Percentiles rank a stretch among this genome's conserved stretches.
phyloP scores from a whole-genome alignment of 2,329 filamentous ascomycete species.

The Tolypocladium endophyticum region DNA sequence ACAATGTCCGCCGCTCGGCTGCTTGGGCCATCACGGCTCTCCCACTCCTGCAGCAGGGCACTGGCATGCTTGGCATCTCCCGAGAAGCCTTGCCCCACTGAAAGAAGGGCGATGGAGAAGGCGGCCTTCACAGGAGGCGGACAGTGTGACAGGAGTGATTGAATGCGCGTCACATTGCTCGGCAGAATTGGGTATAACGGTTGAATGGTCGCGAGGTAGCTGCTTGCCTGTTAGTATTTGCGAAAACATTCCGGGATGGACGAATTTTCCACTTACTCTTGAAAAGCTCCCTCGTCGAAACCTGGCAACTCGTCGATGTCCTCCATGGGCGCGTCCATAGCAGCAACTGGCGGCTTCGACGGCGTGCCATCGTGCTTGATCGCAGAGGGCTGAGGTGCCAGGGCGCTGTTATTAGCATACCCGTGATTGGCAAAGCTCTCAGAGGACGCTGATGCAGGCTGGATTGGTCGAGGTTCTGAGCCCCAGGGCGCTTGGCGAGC shows the following conservation, averaged over 20 bases:
- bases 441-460: conserved; percentile 26
- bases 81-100: conserved; percentile 32
- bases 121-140: conserved; percentile 48
- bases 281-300: conserved; percentile 33
- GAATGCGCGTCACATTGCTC: conserved; percentile 42
- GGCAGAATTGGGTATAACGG: conserved; percentile 58
- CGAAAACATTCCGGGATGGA: neutral
- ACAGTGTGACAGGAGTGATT: conserved; percentile 44
- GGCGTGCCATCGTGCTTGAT: conserved; percentile 26
- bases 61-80: conserved; percentile 34
- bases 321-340: conserved; percentile 24
- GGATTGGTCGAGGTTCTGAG: conserved; percentile 34
- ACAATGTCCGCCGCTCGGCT: conserved; percentile 37
- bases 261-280: conserved; percentile 26
- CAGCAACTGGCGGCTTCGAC: conserved; percentile 22
- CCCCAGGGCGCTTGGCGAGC: conserved; percentile 35
- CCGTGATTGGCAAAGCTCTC: conserved; percentile 15
- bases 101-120: conserved; percentile 52
- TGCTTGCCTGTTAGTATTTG: conserved; percentile 13
- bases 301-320: conserved; percentile 21
- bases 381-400: conserved; percentile 34
- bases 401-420: conserved; percentile 28
- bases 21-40: conserved; percentile 28
- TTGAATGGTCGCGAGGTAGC: conserved; percentile 56
- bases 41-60: conserved; percentile 40